phyloP scores from a whole-genome alignment of 202 grass and related monocot genomes.

The Elaeis oleifera region DNA sequence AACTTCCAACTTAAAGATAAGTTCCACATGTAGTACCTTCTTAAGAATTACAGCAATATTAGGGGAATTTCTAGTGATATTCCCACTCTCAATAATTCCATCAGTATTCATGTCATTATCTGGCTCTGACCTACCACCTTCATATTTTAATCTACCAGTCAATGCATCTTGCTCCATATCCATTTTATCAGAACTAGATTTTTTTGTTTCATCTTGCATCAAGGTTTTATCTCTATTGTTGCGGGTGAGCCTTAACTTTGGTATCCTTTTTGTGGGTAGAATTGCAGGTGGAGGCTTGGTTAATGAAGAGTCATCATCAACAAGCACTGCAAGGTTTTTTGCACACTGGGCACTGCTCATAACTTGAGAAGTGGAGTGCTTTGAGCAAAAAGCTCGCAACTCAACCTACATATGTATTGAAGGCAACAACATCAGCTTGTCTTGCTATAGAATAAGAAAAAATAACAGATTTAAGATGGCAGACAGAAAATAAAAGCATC shows the following conservation, averaged over 20 bases:
- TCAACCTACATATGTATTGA: conserved; percentile 56
- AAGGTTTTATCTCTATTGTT: conserved; percentile 71
- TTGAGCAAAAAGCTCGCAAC: conserved; percentile 87
- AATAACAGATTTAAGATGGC: conserved; percentile 16
- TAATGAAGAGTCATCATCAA: conserved; percentile 27
- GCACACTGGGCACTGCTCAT: conserved; percentile 1
- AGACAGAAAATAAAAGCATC: conserved; percentile 28
- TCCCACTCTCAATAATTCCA: conserved; percentile 25
- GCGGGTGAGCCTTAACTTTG: conserved; percentile 76
- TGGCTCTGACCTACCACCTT: conserved; percentile 27
- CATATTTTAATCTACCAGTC: conserved; percentile 30
- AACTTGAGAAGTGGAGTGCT: conserved; percentile 61
- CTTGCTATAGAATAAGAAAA: background rate
- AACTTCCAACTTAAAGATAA: conserved; percentile 9
- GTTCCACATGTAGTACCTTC: conserved; percentile 45
- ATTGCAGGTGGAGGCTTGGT: conserved; percentile 28
- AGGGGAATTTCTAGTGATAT: conserved; percentile 40
- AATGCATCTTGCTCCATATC: conserved; percentile 38
- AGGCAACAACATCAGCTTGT: conserved; percentile 20
- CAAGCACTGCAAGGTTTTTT: conserved; percentile 29
- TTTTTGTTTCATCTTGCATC: conserved; percentile 31
- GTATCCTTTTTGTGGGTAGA: conserved; percentile 36
- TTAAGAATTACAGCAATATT: conserved; percentile 63
- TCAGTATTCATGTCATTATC: conserved; percentile 32
- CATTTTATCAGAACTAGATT: conserved; percentile 39